Percentiles rank a stretch among this genome's conserved stretches.
These are phyloP conservation scores for Mortierella antarctica DNA, from an alignment of 192 early-diverging fungal species.

Conservation along the genomic window DNA sequence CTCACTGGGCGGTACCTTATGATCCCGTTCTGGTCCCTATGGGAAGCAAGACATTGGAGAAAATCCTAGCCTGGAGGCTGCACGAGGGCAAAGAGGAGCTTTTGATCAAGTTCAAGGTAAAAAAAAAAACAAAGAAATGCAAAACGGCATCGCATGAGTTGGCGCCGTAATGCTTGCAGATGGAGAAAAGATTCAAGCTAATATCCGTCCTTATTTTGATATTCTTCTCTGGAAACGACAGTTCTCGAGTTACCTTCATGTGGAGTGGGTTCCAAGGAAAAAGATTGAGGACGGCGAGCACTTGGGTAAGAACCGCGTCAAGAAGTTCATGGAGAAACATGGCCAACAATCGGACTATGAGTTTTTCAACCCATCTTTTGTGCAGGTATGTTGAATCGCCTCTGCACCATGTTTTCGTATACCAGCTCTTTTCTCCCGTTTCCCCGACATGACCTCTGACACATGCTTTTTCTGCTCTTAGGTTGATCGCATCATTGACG, in stretches of 20 bases:
- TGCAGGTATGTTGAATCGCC: slow-evolving; percentile 56
- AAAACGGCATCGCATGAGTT: background rate
- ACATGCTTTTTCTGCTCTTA: slow-evolving; percentile 22
- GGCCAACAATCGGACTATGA: slow-evolving; percentile 61
- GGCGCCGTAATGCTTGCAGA: background rate
- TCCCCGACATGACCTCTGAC: background rate
- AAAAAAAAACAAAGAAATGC: background rate
- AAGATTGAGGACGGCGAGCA: slow-evolving; percentile 61
- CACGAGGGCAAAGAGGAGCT: slow-evolving; percentile 71
- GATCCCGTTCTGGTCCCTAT: slow-evolving; percentile 67
- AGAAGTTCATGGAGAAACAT: slow-evolving; percentile 79
- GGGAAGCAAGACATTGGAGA: slow-evolving; percentile 61
- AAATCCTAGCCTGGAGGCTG: slow-evolving; percentile 61
- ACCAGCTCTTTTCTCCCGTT: no score
- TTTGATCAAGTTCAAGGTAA: slow-evolving; percentile 85
- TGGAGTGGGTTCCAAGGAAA: slow-evolving; percentile 73
- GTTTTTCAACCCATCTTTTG: slow-evolving; percentile 74
- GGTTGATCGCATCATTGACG: slow-evolving; percentile 87
- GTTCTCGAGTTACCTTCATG: slow-evolving; percentile 79
- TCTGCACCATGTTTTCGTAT: background rate
- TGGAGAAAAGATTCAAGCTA: background rate
- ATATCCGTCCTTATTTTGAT: background rate
- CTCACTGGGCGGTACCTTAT: slow-evolving; percentile 54
- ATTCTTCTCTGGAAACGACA: slow-evolving; percentile 12
- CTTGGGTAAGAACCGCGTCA: slow-evolving; percentile 75